Percentiles rank a stretch among this genome's conserved stretches.
These are phyloP conservation scores for Avena insularis DNA, from an alignment of 176 grass and related monocot species.

Conservation along the genomic window DNA sequence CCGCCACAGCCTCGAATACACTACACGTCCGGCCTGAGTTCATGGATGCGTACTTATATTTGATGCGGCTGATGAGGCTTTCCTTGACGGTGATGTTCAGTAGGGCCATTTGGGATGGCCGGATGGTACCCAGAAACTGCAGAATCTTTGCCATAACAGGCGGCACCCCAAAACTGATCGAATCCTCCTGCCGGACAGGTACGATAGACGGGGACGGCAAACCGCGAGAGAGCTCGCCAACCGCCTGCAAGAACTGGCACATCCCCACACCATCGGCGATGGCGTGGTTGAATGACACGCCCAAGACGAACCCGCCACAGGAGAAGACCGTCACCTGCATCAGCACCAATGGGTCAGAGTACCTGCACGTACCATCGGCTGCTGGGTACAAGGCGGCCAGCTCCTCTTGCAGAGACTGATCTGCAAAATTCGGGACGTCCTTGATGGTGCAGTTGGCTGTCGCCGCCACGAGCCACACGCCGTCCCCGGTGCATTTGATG, in stretches of 20 bases:
- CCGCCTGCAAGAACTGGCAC: background rate
- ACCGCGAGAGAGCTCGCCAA: background rate
- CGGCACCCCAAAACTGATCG: background rate
- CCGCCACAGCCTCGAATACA: slow-evolving; percentile 21
- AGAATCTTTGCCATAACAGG: background rate
- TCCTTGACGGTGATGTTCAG: background rate
- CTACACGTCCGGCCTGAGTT: background rate
- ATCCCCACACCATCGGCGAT: background rate
- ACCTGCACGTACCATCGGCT: background rate
- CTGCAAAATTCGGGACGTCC: background rate
- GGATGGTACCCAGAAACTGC: background rate
- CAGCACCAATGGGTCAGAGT: background rate
- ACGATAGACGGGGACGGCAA: background rate
- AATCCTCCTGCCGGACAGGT: background rate
- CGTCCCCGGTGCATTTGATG: background rate
- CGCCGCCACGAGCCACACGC: background rate
- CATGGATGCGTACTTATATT: too few relatives aligned
- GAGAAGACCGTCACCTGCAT: background rate
- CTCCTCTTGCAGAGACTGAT: background rate
- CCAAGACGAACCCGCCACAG: background rate
- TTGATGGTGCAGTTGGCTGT: background rate
- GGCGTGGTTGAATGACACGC: background rate
- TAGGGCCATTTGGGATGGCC: background rate
- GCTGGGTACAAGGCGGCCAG: background rate
- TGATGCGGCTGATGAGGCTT: background rate